A percentile compares a stretch with the other conserved stretches of the same genome.
Conservation (phyloP, 495 filamentous ascomycete genomes). For the Aspergillus leporis region DNA sequence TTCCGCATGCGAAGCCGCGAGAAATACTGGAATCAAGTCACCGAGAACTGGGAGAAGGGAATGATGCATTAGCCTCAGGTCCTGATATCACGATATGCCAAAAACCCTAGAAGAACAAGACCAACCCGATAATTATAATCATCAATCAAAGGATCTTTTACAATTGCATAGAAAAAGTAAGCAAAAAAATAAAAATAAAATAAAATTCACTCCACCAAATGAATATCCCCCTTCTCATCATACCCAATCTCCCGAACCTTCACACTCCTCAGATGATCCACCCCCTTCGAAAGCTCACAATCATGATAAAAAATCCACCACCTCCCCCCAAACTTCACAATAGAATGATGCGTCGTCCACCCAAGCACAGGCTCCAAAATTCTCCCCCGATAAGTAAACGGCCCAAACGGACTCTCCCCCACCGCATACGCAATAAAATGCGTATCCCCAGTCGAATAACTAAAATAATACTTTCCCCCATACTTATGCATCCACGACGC, state of each 20-base stretch:
- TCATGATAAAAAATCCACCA: conserved; percentile 80
- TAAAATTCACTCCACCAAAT: conserved; percentile 20
- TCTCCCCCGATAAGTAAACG: conserved; percentile 67
- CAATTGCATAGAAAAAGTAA: too few species aligned
- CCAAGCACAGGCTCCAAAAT: conserved; percentile 74
- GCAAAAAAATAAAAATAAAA: conserved; percentile 9
- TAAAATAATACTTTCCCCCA: conserved; percentile 68
- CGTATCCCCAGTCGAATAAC: conserved; percentile 73
- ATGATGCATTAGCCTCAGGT: conserved; percentile 35
- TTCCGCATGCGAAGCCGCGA: conserved; percentile 40
- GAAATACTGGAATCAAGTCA: conserved; percentile 44
- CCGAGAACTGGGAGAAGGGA: conserved; percentile 40
- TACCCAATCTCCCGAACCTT: conserved; percentile 75
- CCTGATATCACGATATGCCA: too few species aligned
- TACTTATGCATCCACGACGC: conserved; percentile 73
- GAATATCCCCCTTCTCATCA: conserved; percentile 61
- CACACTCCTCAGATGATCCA: conserved; percentile 65
- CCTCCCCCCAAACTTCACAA: conserved; percentile 65
- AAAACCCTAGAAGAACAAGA: too few species aligned
- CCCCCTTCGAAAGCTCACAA: conserved; percentile 58
- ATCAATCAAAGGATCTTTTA: too few species aligned
- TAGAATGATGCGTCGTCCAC: conserved; percentile 81
- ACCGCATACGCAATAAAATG: conserved; percentile 68
- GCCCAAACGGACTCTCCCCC: conserved; percentile 60
- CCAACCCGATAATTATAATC: too few species aligned